phyloP scores from a whole-genome alignment of 441 rosid genomes.

The Mallotus japonicus region DNA sequence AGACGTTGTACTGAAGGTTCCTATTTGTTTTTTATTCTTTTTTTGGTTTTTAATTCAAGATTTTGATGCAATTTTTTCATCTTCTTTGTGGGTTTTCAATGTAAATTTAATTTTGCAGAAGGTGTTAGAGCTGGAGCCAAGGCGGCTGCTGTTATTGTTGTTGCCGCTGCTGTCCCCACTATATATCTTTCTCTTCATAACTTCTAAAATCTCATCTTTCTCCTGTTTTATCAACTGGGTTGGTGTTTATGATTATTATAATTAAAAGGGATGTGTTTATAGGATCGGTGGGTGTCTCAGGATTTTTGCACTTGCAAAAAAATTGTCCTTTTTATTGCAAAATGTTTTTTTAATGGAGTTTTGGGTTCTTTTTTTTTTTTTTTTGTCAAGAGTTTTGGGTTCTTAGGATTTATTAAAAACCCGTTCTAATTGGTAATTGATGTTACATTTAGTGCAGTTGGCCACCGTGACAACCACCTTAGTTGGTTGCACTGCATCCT shows the following conservation, averaged over 20 bases:
- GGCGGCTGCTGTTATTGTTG: constrained; percentile 54
- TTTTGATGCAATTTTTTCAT: not conserved
- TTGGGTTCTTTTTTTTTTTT: no score
- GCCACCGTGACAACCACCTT: no score
- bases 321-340: no score
- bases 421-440: not conserved
- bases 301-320: no score
- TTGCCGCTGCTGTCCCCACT: constrained; percentile 54
- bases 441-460: no score
- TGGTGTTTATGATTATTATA: not conserved
- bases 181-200: constrained; percentile 26
- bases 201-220: not conserved
- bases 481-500: no score
- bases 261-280: no score
- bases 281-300: no score
- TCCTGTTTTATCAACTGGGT: not conserved
- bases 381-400: no score
- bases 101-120: constrained; percentile 40
- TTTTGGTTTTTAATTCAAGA: not conserved
- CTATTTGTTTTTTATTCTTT: not conserved
- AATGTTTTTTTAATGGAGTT: not conserved
- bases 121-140: constrained; percentile 68
- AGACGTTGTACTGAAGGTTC: constrained; percentile 57
- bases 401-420: not conserved
- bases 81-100: not conserved